A percentile compares a stretch with the other conserved stretches of the same genome.
Evolutionary conservation across 768 basidiomycete species (phyloP).

Genomic region (Tylopilus sp.): DNA sequence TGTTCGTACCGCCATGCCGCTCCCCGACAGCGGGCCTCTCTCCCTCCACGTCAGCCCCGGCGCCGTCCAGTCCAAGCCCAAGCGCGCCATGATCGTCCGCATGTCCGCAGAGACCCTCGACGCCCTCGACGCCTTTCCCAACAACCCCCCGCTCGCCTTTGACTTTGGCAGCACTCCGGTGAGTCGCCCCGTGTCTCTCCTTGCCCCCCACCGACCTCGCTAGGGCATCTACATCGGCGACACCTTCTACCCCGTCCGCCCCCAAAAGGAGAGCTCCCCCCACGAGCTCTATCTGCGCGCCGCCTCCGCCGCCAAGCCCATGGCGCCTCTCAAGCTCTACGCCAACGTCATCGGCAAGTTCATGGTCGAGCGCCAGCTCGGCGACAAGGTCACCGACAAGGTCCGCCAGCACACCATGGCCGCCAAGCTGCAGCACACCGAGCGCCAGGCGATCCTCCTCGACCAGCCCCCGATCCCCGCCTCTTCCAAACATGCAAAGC

Average conservation of each 20-base stretch:
- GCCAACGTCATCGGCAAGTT: constrained; percentile 76
- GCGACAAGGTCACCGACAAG: constrained; percentile 38
- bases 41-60: constrained; percentile 57
- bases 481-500: constrained; percentile 40
- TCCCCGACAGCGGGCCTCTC: constrained; percentile 52
- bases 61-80: constrained; percentile 55
- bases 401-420: constrained; percentile 45
- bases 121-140: constrained; percentile 51
- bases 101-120: constrained; percentile 72
- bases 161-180: constrained; percentile 63
- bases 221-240: constrained; percentile 69
- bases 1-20: constrained; percentile 50
- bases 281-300: constrained; percentile 76
- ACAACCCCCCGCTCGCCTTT: constrained; percentile 49
- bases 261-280: constrained; percentile 48
- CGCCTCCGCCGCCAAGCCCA: constrained; percentile 53
- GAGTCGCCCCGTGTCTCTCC: constrained; percentile 21
- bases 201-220: background rate
- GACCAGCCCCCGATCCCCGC: constrained; percentile 35
- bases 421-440: constrained; percentile 49
- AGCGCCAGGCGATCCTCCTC: constrained; percentile 43
- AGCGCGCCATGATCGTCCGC: constrained; percentile 73
- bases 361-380: constrained; percentile 60
- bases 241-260: constrained; percentile 57
- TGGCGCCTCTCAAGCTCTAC: constrained; percentile 65